Conservation (phyloP, 2,329 filamentous ascomycete genomes). For the Sclerotinia subarctica region DNA sequence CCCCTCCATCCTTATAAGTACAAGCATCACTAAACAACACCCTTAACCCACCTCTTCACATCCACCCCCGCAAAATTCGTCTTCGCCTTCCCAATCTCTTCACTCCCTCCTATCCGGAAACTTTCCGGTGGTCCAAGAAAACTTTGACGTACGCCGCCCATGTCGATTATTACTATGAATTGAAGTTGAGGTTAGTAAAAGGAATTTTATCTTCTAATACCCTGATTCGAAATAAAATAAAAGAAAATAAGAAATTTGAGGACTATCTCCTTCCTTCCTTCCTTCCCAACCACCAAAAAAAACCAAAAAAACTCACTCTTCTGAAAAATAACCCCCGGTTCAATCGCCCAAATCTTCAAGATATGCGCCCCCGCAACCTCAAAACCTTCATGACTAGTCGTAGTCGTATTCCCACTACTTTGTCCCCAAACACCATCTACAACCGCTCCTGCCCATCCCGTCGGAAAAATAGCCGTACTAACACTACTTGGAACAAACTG, state of each 20-base stretch:
- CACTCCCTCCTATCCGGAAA: slow-evolving; percentile 29
- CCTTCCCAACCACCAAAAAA: not conserved
- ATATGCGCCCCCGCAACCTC: slow-evolving; percentile 34
- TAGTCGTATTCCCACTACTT: slow-evolving; percentile 32
- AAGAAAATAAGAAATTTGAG: too few species aligned
- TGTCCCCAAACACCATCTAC: slow-evolving; percentile 34
- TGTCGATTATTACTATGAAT: slow-evolving; percentile 40
- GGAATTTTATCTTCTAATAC: too few species aligned
- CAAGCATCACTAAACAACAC: not conserved
- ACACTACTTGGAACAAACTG: slow-evolving; percentile 33
- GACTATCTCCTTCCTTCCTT: too few species aligned
- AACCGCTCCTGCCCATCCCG: slow-evolving; percentile 31
- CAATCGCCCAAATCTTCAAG: slow-evolving; percentile 40
- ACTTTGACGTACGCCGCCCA: slow-evolving; percentile 42
- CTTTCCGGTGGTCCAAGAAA: slow-evolving; percentile 45
- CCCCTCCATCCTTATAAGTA: not conserved
- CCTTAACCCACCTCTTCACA: slow-evolving; percentile 1
- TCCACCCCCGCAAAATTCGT: slow-evolving; percentile 28
- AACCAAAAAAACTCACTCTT: slow-evolving; percentile 33
- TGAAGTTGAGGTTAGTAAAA: not conserved
- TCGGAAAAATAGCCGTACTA: slow-evolving; percentile 29
- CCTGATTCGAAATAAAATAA: too few species aligned
- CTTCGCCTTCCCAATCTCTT: slow-evolving; percentile 25
- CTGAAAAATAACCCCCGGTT: slow-evolving; percentile 41
- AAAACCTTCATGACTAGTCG: slow-evolving; percentile 32